Evolutionary conservation across 495 filamentous ascomycete genomes (phyloP).

Genomic region (Lophiostoma macrostomum): DNA sequence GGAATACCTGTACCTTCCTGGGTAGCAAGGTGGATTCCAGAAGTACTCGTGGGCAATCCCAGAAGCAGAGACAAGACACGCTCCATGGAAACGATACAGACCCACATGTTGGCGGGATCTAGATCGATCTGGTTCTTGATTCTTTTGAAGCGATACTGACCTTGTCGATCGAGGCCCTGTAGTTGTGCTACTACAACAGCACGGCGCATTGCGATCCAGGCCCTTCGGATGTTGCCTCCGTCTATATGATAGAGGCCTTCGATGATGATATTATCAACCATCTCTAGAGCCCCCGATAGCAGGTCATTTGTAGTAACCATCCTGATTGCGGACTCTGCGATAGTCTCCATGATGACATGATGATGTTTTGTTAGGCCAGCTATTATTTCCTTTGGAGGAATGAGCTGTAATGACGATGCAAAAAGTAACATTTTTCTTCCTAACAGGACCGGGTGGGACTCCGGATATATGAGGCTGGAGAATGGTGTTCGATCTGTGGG

Average conservation of each 20-base stretch:
- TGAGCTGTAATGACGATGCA: slow-evolving; percentile 7
- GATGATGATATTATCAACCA: slow-evolving; percentile 16
- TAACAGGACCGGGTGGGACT: slow-evolving; percentile 17
- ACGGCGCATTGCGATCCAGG: slow-evolving; percentile 9
- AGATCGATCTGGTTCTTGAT: not conserved
- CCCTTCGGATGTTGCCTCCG: slow-evolving; percentile 15
- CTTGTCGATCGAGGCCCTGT: slow-evolving; percentile 18
- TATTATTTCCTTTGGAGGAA: not conserved
- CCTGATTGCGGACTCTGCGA: slow-evolving; percentile 5
- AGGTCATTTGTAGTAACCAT: slow-evolving; percentile 14
- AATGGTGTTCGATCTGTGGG: no score
- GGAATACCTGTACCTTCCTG: no score
- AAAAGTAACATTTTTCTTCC: slow-evolving; percentile 13
- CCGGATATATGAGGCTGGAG: no score
- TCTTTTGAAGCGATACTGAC: not conserved
- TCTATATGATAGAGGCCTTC: slow-evolving; percentile 16
- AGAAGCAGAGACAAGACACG: slow-evolving; percentile 41
- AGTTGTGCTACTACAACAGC: slow-evolving; percentile 16
- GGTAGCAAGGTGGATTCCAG: slow-evolving; percentile 28
- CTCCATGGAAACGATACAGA: slow-evolving; percentile 39
- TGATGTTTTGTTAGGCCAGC: slow-evolving; percentile 3
- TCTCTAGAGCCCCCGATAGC: slow-evolving; percentile 12
- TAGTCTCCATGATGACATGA: slow-evolving; percentile 1
- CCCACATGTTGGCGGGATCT: slow-evolving; percentile 37
- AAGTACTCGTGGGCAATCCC: slow-evolving; percentile 36